Evolutionary conservation across 148 eudicot genomes (phyloP), one percentile per base, ranked within the genome.

Genomic region (Rhododendron mucronatum): DNA sequence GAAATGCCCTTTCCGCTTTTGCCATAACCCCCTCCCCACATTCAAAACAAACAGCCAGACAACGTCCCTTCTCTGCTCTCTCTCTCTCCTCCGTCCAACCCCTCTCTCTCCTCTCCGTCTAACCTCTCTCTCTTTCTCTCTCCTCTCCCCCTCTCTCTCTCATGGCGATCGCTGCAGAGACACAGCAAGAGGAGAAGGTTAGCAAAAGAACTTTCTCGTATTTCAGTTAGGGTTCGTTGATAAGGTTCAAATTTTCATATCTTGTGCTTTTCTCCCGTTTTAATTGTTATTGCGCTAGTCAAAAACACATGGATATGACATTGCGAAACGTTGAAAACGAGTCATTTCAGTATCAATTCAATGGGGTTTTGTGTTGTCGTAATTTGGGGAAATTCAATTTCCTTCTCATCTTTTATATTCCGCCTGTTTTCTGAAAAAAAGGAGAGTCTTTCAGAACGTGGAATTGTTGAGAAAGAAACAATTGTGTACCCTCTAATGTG

Each of bases 91-190:
- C 7, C 59, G 59, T 53, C 20, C 20, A 53, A 53, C 5, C 18
- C 3, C 59, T 7, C 8, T 41, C 67, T 69, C 87, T 51, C 73
- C 39, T 48, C 7, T 39, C 82, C 28, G 18, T 51, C 28, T 73
- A 55, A 82, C 61, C 21, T 53, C 59, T 18, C 20, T 14, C 15
- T 14, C 61, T 18, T 18, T 16, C 21, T 55, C 61, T 53, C 59
- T 15, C 20, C 9, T 3, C 59, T 1, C 20, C 4, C 20, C 20
- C 77, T 39, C 84, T 81, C 69, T 47, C 85, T 57, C 28, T 15
- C 37, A 93, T 93, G 95, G 93, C 89, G 78, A 90, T 93, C 61
- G 91, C 90, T 53, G 80, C 92, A 77, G 92, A 93, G 83, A 87
- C 90, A 79, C 90, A 85, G 73, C 80, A 87, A 50, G 91, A 89